Base-by-base conservation (phyloP, 1,284 basidiomycete species). In the Ustilago esculenta region DNA sequence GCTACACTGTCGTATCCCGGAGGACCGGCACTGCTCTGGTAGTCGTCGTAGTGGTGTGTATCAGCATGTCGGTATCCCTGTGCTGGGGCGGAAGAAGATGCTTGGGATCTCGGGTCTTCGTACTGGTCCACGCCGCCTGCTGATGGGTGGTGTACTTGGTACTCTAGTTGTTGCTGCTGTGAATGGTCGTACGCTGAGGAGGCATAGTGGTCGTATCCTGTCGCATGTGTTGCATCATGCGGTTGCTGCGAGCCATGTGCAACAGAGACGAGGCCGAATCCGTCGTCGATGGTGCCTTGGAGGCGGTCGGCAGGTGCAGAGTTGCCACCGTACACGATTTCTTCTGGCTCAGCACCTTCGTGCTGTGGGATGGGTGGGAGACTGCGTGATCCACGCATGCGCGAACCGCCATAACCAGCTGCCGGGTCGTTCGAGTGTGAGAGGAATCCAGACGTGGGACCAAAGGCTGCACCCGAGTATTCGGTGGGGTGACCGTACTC, bases 401-500 rank as follows among this genome's bases (percentile, higher is more conserved):
- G 58, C 33, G 52, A 60, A 9, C 63, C 53, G 8, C 20, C 36
- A 20, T 29, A 24, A 7, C 17, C 29, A 12, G 37, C 39, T 1
- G 47, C 25, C 7, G 44, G n/a, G 10, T 49, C 49, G 33, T 40
- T 32, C 37, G 36, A 18, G 32, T 53, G 48, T 24, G 37, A 35
- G 8, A 39, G 18, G 20, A 52, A 52, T 12, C 51, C 51, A 27
- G 58, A 46, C 4, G 50, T 44, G 12, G 52, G 44, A 34, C 72
- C 72, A 45, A 72, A 74, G 3, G 68, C 69, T 4, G 64, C 57
- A 11, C 66, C 67, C 11, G 57, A 55, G 37, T 73, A 70, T 33
- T 74, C 72, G 24, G 55, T 57, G 11, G 64, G 52, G 30, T 74
- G 64, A 4, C 71, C 67, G 21, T 74, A 68, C 8, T 73, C 71